These are phyloP conservation scores for Cladorrhinum sp. DNA, from an alignment of 2,329 filamentous ascomycete genomes.

Conservation along the genomic window DNA sequence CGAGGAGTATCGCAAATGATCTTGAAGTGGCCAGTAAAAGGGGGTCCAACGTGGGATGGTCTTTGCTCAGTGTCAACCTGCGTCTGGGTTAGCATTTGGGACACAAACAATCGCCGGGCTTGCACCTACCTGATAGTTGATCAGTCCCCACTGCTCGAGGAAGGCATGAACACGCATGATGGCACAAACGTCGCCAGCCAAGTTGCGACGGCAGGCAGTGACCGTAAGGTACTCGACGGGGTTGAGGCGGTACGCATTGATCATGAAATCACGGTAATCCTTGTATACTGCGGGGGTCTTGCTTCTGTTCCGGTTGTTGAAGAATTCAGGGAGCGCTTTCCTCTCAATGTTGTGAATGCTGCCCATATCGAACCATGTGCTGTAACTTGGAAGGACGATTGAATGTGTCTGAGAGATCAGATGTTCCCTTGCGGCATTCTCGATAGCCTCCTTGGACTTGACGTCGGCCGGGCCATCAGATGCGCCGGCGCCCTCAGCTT, in stretches of 20 bases:
- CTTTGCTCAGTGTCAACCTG: constrained; percentile 95
- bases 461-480: constrained; percentile 49
- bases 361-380: constrained; percentile 99
- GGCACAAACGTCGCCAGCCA: constrained; percentile 95
- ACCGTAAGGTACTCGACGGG: constrained; percentile 95
- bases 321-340: constrained; percentile 95
- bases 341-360: constrained; percentile 85
- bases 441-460: constrained; percentile 77
- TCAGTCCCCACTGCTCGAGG: constrained; percentile 96
- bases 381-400: constrained; percentile 96
- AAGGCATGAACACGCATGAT: constrained; percentile 99
- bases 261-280: constrained; percentile 99
- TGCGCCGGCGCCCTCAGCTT: constrained; percentile 34
- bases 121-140: constrained; percentile 89
- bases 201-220: constrained; percentile 88
- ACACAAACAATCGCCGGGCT: neutral
- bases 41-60: constrained; percentile 91
- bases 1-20: constrained; percentile 93
- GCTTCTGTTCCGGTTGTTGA: constrained; percentile 96
- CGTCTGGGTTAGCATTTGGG: constrained; percentile 3
- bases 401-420: constrained; percentile 91
- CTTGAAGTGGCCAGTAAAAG: constrained; percentile 96
- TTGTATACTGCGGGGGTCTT: constrained; percentile 98
- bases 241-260: constrained; percentile 97
- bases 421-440: constrained; percentile 85